Evolutionary conservation across 495 filamentous ascomycete species (phyloP), one percentile per base, ranked within the genome.

Genomic region (Neurospora sp.): DNA sequence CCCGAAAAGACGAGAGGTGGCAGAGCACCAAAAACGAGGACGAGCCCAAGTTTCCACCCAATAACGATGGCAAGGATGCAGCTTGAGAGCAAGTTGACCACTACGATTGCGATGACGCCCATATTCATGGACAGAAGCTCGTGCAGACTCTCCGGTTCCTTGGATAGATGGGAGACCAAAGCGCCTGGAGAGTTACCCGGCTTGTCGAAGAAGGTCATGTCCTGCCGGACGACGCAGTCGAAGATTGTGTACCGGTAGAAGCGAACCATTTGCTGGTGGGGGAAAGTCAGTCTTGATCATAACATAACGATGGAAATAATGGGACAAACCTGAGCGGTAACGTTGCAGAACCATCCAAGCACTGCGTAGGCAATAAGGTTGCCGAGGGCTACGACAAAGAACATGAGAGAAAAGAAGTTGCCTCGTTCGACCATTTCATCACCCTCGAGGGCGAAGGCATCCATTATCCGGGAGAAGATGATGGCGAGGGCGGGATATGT

Each of bases 171-270:
- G 4, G 87, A 84, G 6, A 85, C 85, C 45, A 93, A 78, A 2
- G 89, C 83, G 3, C 90, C 90, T 9, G 86, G 81, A 4, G 88
- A 86, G 73, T 91, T 89, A 35, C 87, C 83, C 39, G 82, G 78
- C 1, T 79, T 77, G 78, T 93, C 90, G 74, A 89, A 93, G 78
- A 90, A 92, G 1, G 81, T 76, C 41, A 87, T 85, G 53, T 86
- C 83, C 73, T 89, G 85, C 41, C 78, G 78, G 14, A 90, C 71
- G 20, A 89, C 83, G 72, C 78, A 80, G 41, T 87, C 81, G 72
- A 91, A 85, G 73, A 89, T 85, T 76, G 90, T 82, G 42, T 82
- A 82, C n/a, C 89, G 83, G 75, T 88, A 89, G 39, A 80, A 80
- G 16, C 82, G 69, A 47, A 79, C 77, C 71, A 83, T 80, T 72